Base-by-base conservation (phyloP, 805 yeast genomes). In the Cyberlindnera meyerae region DNA sequence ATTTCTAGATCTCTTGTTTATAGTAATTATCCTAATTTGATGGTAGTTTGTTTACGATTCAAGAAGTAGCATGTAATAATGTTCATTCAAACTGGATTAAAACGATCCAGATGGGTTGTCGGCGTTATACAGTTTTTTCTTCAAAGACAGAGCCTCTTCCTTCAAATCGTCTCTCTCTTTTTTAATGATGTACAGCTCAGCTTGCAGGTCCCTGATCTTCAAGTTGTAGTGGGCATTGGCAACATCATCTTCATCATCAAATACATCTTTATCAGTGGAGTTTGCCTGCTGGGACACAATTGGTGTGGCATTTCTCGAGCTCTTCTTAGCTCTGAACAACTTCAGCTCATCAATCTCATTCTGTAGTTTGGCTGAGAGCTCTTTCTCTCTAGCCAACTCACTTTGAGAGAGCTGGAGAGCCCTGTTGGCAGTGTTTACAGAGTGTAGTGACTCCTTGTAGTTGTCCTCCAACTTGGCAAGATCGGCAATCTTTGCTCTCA, bases 111-210 rank as follows among this genome's bases (percentile, higher is more conserved):
- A 33, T 24, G 50, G 52, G 15, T 49, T 41, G 11, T 30, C 37
- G 12, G 41, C 44, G 12, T 41, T 48, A 34, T 55, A 58, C 41
- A 81, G 59, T 48, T 73, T 74, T 55, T 81, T 82, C 60, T 81
- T 80, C 54, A 81, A 62, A 0, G 65, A 49, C 22, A 75, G 55
- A 12, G 79, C 73, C 40, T 70, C 78, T 16, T 77, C 82, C 52
- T 77, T 80, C 57, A 84, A 65, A 49, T 79, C 82, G 53, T 87
- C 93, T 46, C 94, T 72, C 60, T 87, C 96, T 60, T 86, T 90
- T 51, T 78, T 79, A 46, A 82, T 71, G 38, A 87, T 82, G 51
- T 73, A 82, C 46, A 87, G 65, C 55, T 86, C 95, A 4, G 95
- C 95, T 52, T 85, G 84, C 49, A 87, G 63, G 49, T 87, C 95